phyloP scores from a whole-genome alignment of 108 stramenopile species.

The Pseudonitzschia pungens region DNA sequence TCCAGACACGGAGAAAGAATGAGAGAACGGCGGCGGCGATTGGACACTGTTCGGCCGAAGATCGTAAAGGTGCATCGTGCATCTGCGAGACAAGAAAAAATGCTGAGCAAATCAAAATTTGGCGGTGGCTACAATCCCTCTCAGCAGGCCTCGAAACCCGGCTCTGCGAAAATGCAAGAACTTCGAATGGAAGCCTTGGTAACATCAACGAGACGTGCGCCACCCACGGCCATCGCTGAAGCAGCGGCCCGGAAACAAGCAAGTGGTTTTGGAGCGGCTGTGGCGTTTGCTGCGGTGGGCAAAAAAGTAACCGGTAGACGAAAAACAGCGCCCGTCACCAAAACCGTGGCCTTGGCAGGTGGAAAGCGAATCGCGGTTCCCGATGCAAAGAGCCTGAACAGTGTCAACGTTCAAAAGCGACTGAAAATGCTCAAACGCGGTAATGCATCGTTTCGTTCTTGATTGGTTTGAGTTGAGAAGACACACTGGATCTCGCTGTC shows the following conservation, averaged over 20 bases:
- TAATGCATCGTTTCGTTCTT: constrained; percentile 1
- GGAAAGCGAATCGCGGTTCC: constrained; percentile 43
- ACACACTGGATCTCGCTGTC: too few species aligned
- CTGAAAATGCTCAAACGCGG: constrained; percentile 18
- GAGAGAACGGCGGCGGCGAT: constrained; percentile 45
- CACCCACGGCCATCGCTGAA: background rate
- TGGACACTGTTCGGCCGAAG: constrained; percentile 51
- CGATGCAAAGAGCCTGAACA: constrained; percentile 18
- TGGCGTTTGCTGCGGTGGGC: constrained; percentile 35
- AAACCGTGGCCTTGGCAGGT: constrained; percentile 26
- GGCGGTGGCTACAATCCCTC: constrained; percentile 5
- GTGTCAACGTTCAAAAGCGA: constrained; percentile 13
- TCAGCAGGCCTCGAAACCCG: background rate
- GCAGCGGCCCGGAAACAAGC: background rate
- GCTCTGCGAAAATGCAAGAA: constrained; percentile 31
- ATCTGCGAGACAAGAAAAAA: constrained; percentile 30
- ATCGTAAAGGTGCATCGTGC: constrained; percentile 60
- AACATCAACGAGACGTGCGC: constrained; percentile 23
- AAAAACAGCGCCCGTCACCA: constrained; percentile 19
- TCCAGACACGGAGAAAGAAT: constrained; percentile 49
- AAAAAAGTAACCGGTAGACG: constrained; percentile 3
- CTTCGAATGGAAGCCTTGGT: constrained; percentile 37
- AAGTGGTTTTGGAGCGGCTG: constrained; percentile 39
- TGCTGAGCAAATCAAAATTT: constrained; percentile 22
- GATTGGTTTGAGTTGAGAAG: background rate